These are phyloP conservation scores for Saccharomycopsis sp. DNA, from an alignment of 805 yeast species.

Conservation along the genomic window DNA sequence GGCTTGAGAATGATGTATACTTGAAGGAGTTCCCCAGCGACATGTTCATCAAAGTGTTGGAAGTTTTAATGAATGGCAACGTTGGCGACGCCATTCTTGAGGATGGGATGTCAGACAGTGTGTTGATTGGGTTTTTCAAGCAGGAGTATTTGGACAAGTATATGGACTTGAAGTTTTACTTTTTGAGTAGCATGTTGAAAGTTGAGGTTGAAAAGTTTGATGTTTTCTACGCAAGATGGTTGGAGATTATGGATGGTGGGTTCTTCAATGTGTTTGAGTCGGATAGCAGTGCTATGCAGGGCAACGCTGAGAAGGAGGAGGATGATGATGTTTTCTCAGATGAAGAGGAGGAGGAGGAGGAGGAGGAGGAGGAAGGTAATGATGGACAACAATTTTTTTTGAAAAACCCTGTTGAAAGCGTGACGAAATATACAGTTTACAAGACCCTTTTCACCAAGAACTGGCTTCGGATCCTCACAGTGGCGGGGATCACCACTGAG, in stretches of 20 bases:
- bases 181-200: constrained; percentile 34
- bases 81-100: constrained; percentile 31
- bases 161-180: constrained; percentile 75
- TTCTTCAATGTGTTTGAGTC: constrained; percentile 22
- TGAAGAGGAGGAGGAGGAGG: constrained; percentile 14
- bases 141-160: constrained; percentile 44
- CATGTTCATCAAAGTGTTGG: constrained; percentile 36
- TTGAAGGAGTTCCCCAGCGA: constrained; percentile 50
- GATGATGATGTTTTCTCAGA: constrained; percentile 13
- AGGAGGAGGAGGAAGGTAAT: constrained; percentile 30
- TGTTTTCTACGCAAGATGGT: constrained; percentile 31
- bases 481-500: constrained; percentile 33
- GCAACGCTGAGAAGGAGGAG: not conserved
- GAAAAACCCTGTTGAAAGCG: constrained; percentile 38
- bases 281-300: not conserved
- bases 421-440: constrained; percentile 37
- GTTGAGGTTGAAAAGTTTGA: constrained; percentile 11
- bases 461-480: constrained; percentile 50
- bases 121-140: constrained; percentile 45
- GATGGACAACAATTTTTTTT: constrained; percentile 30
- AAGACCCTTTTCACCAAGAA: constrained; percentile 60
- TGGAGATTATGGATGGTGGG: constrained; percentile 31
- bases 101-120: constrained; percentile 42
- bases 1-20: constrained; percentile 45
- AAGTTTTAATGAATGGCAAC: constrained; percentile 30